These are phyloP conservation scores for Pestalotiopsis sp. DNA, from an alignment of 2,329 filamentous ascomycete genomes.

Conservation along the genomic window DNA sequence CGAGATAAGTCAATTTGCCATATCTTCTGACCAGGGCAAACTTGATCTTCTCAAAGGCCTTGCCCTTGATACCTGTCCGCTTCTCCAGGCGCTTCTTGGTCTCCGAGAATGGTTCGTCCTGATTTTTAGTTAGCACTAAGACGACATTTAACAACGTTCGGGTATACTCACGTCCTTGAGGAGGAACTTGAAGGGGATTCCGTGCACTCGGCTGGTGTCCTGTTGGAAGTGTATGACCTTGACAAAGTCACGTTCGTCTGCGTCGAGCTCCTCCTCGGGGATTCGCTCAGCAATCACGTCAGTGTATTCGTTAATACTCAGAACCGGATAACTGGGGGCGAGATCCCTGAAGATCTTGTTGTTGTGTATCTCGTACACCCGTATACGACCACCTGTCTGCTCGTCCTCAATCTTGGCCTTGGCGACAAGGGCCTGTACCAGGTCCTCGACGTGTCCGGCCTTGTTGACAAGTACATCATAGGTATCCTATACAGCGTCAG, in stretches of 20 bases:
- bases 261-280: slow-evolving; percentile 71
- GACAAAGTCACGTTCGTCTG: slow-evolving; percentile 62
- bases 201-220: slow-evolving; percentile 81
- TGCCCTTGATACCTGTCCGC: slow-evolving; percentile 92
- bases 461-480: slow-evolving; percentile 87
- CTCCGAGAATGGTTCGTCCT: slow-evolving; percentile 86
- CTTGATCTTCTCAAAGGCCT: slow-evolving; percentile 98
- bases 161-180: slow-evolving; percentile 66
- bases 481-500: slow-evolving; percentile 57
- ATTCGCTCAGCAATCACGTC: slow-evolving; percentile 80
- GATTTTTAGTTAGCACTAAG: slow-evolving; percentile 23
- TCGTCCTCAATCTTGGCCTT: slow-evolving; percentile 82
- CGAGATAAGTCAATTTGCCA: slow-evolving; percentile 76
- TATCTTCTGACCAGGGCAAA: slow-evolving; percentile 80
- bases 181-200: slow-evolving; percentile 88
- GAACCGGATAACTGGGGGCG: slow-evolving; percentile 69
- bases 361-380: slow-evolving; percentile 81
- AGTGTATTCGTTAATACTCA: slow-evolving; percentile 84
- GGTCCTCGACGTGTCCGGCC: slow-evolving; percentile 77
- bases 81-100: slow-evolving; percentile 95
- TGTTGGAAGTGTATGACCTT: slow-evolving; percentile 91
- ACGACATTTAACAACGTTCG: not conserved
- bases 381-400: slow-evolving; percentile 66
- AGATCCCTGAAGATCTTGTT: slow-evolving; percentile 86
- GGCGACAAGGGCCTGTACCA: slow-evolving; percentile 75